Conservation (phyloP, 1,139 yeast genomes). For the Yamadazyma sp. region DNA sequence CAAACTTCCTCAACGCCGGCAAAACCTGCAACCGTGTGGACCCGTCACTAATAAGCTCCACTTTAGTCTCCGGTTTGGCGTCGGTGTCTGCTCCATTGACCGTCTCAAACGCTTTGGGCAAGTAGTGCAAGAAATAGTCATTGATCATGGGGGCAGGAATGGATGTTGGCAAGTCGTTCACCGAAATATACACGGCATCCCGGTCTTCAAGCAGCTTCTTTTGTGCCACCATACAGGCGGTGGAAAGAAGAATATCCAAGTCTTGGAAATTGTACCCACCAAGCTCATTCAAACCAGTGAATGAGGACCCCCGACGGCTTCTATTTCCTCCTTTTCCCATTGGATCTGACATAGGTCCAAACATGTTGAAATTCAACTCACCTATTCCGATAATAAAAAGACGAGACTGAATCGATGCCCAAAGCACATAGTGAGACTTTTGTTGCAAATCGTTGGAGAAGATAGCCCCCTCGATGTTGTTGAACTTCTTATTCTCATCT, state of each 20-base stretch:
- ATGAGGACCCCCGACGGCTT: slow-evolving; percentile 36
- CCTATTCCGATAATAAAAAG: slow-evolving; percentile 37
- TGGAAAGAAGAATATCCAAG: slow-evolving; percentile 34
- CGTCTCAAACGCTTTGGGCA: slow-evolving; percentile 23
- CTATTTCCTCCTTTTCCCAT: slow-evolving; percentile 18
- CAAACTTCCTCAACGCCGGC: slow-evolving; percentile 40
- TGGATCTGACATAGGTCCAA: slow-evolving; percentile 22
- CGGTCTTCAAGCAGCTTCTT: slow-evolving; percentile 19
- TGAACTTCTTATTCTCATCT: slow-evolving; percentile 16
- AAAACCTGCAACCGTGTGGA: slow-evolving; percentile 21
- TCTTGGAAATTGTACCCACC: slow-evolving; percentile 47
- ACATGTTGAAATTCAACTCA: slow-evolving; percentile 30
- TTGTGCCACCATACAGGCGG: slow-evolving; percentile 32
- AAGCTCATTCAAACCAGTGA: slow-evolving; percentile 39
- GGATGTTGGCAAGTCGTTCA: slow-evolving; percentile 35
- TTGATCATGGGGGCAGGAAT: slow-evolving; percentile 38
- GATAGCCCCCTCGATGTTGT: slow-evolving; percentile 37
- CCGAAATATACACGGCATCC: slow-evolving; percentile 21
- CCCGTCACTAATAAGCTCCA: slow-evolving; percentile 26
- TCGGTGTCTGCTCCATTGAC: slow-evolving; percentile 14
- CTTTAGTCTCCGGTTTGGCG: slow-evolving; percentile 15
- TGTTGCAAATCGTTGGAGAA: slow-evolving; percentile 41
- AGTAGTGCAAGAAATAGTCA: slow-evolving; percentile 38
- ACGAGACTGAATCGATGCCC: slow-evolving; percentile 25
- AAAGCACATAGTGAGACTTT: slow-evolving; percentile 36